Evolutionary conservation across 257 asterid genomes (phyloP).

Genomic region (Ocimum tenuiflorum): DNA sequence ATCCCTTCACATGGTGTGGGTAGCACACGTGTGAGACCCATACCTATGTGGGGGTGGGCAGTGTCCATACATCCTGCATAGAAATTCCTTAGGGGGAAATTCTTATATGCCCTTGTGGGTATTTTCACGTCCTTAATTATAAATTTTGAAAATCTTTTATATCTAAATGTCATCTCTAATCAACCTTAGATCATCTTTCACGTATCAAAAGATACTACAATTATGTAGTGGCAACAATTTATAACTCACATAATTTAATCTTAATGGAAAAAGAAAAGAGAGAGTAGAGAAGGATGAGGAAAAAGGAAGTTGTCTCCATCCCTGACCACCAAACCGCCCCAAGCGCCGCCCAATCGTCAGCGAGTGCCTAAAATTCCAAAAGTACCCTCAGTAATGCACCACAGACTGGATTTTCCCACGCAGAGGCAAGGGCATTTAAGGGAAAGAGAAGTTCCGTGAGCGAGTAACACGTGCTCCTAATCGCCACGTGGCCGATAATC

Average conservation of each 20-base stretch:
- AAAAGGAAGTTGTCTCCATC: slow-evolving; percentile 16
- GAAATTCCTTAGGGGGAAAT: too few species aligned
- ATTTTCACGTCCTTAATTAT: too few species aligned
- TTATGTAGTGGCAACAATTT: not conserved
- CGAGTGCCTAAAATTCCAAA: not conserved
- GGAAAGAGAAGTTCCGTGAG: not conserved
- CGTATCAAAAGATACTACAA: too few species aligned
- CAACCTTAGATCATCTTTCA: too few species aligned
- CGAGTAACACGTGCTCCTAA: slow-evolving; percentile 26
- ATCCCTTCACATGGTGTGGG: too few species aligned
- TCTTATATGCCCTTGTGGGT: too few species aligned
- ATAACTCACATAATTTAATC: too few species aligned
- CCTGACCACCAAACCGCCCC: slow-evolving; percentile 25
- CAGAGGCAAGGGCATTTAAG: slow-evolving; percentile 16
- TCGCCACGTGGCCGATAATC: slow-evolving; percentile 15
- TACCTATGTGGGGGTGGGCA: too few species aligned
- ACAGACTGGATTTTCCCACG: slow-evolving; percentile 6
- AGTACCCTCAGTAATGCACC: not conserved
- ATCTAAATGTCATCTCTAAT: too few species aligned
- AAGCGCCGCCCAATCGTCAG: slow-evolving; percentile 19
- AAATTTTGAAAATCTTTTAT: too few species aligned
- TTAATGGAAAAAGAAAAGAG: not conserved
- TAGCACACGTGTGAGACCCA: too few species aligned
- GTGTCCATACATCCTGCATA: too few species aligned
- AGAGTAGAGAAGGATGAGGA: not conserved